Evolutionary conservation across 1,284 basidiomycete genomes (phyloP).

Genomic region (Pseudozyma hubeiensis): DNA sequence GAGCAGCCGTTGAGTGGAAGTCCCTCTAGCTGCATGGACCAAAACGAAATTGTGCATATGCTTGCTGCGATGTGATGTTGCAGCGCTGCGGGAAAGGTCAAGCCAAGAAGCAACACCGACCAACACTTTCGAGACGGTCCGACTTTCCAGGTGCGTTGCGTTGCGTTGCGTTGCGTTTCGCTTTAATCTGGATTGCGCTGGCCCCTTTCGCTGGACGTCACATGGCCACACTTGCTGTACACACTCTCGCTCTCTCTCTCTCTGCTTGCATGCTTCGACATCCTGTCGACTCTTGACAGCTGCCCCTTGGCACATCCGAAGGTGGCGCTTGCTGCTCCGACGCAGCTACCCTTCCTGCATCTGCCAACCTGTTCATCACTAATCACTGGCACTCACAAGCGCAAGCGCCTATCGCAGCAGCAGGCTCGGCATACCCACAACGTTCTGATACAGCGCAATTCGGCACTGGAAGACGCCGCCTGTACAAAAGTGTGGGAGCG

Average conservation of each 20-base stretch:
- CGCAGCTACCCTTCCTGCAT: too few species aligned
- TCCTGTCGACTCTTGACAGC: too few species aligned
- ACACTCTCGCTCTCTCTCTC: too few species aligned
- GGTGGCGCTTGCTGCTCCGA: too few species aligned
- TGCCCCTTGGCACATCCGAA: too few species aligned
- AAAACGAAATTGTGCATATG: constrained; percentile 30
- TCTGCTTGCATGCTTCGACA: too few species aligned
- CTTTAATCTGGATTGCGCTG: background rate
- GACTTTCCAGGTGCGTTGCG: background rate
- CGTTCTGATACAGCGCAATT: too few species aligned
- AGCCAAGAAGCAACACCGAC: constrained; percentile 3
- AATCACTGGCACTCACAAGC: too few species aligned
- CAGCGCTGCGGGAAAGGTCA: background rate
- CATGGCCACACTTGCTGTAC: constrained; percentile 9
- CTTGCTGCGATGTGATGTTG: constrained; percentile 5
- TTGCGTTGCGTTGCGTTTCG: background rate
- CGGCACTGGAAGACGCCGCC: too few species aligned
- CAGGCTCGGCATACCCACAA: too few species aligned
- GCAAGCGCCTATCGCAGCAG: too few species aligned
- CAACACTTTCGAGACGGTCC: background rate
- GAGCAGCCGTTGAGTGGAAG: background rate
- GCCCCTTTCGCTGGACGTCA: constrained; percentile 10
- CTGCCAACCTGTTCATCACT: too few species aligned
- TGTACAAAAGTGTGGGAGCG: constrained; percentile 4
- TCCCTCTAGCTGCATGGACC: constrained; percentile 22